Base-by-base conservation (phyloP, 2,329 filamentous ascomycete genomes). In the Hypoxylon sp. region DNA sequence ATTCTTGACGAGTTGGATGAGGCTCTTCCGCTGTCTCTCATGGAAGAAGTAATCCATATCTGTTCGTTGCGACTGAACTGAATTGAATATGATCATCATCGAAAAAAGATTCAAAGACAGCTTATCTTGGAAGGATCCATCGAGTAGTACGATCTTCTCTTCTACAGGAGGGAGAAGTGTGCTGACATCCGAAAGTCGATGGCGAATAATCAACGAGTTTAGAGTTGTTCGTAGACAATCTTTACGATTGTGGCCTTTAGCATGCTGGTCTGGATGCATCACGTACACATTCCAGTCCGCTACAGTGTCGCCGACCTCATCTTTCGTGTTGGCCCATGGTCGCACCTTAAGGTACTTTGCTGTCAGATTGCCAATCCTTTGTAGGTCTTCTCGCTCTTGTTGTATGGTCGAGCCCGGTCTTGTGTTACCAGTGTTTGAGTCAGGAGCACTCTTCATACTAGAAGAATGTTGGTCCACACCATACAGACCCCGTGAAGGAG, bases 41-140 rank as follows among this genome's bases (percentile, higher is more conserved):
- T 97, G 92, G 73, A 98, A 98, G 70, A 98, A 91, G 76, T 97
- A 98, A 77, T 98, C 94, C 61, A 88, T 84, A 73, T 95, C 95
- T 0, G 87, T 89, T 10, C 94, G 85, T 76, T 98, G 93, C 4
- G 94, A 97, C 24, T 94, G 94, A 0, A 98, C 90, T 0, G 94
- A 90, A 76, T 98, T 98, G 71, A 93, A 91, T 1, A 92, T 90
- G 51, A 98, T 88, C 76, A 93, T 90, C 80, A 96, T 92, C 0
- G 93, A 88, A 76, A 98, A 98, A 0, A 97, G 81, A 72, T 97
- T 97, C 26, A 94, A 85, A 0, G 91, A 93, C 9, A 97, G 79
- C 74, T 90, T 93, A 78, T 98, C 94, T 75, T 95, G 94, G 74
- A 91, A 93, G 0, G 91, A 95, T 0, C 94, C 94, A 68, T 96